Conservation (phyloP, 306 rosid species). For the Phaseolus lunatus region DNA sequence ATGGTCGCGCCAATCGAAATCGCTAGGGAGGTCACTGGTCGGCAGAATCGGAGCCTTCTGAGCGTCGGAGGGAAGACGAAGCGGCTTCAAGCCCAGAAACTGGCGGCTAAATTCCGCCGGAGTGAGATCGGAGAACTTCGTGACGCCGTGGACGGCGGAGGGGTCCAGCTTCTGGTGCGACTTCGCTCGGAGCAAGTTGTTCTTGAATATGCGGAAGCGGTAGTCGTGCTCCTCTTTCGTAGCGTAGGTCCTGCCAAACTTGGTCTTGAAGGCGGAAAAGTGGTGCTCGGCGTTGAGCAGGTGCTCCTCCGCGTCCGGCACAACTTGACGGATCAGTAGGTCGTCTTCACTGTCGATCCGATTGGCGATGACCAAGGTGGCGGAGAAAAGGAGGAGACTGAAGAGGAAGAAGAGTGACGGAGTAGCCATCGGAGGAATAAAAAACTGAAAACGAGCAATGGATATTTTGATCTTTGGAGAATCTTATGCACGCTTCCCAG, state of each 20-base stretch:
- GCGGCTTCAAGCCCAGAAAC: constrained; percentile 73
- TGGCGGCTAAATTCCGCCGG: constrained; percentile 66
- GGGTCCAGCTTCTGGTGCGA: constrained; percentile 77
- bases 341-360: constrained; percentile 43
- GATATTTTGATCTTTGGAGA: not conserved
- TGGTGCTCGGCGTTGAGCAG: constrained; percentile 68
- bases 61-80: constrained; percentile 67
- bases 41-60: constrained; percentile 82
- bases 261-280: constrained; percentile 73
- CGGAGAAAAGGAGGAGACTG: constrained; percentile 40
- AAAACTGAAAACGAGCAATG: not conserved
- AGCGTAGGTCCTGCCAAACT: constrained; percentile 63
- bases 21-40: constrained; percentile 66
- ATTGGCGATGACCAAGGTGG: constrained; percentile 40
- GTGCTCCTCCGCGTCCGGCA: constrained; percentile 56
- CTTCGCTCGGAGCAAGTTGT: constrained; percentile 66
- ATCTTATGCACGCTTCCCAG: not conserved
- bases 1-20: constrained; percentile 88
- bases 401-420: not conserved
- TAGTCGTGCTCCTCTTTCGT: constrained; percentile 70
- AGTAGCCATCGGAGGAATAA: constrained; percentile 46
- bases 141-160: constrained; percentile 80
- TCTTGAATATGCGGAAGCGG: constrained; percentile 68
- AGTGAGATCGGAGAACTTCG: constrained; percentile 85
- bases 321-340: constrained; percentile 67